Conservation (phyloP, 2,329 filamentous ascomycete species). For the Chaetomium sp. region DNA sequence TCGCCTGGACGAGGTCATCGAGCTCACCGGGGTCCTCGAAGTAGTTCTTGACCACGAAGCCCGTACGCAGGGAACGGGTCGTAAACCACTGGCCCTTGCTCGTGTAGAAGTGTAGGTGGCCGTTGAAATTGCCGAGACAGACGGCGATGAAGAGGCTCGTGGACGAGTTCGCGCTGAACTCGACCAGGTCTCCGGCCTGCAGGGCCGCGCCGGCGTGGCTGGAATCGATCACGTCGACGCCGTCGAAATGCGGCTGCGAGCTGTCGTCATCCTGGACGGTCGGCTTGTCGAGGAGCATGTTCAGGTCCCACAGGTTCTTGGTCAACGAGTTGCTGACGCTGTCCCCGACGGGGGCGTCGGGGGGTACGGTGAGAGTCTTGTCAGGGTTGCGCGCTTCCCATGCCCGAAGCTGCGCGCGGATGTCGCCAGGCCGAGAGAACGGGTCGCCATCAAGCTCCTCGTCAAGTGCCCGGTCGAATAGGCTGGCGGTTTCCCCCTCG, state of each 20-base stretch:
- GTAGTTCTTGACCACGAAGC: slow-evolving; percentile 47
- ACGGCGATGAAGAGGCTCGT: slow-evolving; percentile 44
- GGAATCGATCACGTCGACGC: slow-evolving; percentile 33
- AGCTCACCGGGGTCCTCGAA: slow-evolving; percentile 34
- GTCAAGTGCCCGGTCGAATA: not conserved
- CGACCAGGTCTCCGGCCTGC: slow-evolving; percentile 44
- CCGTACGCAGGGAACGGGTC: slow-evolving; percentile 35
- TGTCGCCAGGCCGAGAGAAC: slow-evolving; percentile 14
- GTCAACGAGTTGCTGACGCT: slow-evolving; percentile 32
- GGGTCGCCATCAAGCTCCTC: not conserved
- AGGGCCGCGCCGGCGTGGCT: slow-evolving; percentile 29
- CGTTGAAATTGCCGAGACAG: slow-evolving; percentile 46
- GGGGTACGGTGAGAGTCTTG: slow-evolving; percentile 20
- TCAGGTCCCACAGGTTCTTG: slow-evolving; percentile 28
- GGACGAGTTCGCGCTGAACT: slow-evolving; percentile 31
- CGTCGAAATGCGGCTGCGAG: slow-evolving; percentile 30
- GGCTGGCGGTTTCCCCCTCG: not conserved
- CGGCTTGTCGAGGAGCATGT: slow-evolving; percentile 22
- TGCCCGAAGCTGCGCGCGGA: slow-evolving; percentile 36
- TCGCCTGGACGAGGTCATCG: slow-evolving; percentile 33
- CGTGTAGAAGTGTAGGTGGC: slow-evolving; percentile 49
- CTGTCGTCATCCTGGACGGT: slow-evolving; percentile 12
- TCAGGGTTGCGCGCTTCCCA: slow-evolving; percentile 36
- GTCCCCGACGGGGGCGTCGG: slow-evolving; percentile 27
- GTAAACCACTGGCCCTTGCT: slow-evolving; percentile 46